These are phyloP conservation scores for Neurospora sp. DNA, from an alignment of 495 filamentous ascomycete genomes.

Conservation along the genomic window DNA sequence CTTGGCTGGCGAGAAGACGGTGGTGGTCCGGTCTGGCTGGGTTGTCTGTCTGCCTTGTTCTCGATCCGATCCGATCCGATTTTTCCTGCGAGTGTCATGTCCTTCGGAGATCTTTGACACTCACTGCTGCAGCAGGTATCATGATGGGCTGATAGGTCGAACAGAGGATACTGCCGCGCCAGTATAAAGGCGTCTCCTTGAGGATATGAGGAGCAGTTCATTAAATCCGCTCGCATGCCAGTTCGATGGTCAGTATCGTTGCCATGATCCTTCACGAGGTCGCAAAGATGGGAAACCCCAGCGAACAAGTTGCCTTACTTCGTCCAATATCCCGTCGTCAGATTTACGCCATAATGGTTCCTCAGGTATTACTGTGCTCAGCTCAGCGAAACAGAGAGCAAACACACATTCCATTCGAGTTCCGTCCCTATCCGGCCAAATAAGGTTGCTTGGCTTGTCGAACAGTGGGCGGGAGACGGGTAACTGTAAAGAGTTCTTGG, in stretches of 20 bases:
- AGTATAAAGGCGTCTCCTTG: not conserved
- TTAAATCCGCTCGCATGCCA: not conserved
- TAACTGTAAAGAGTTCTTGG: not conserved
- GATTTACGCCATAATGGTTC: not conserved
- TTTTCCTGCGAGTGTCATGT: not conserved
- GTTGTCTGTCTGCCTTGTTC: not conserved
- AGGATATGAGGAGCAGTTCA: not conserved
- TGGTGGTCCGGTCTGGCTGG: not conserved
- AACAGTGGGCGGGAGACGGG: not conserved
- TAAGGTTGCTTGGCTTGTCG: not conserved
- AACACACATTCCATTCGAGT: not conserved
- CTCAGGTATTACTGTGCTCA: not conserved
- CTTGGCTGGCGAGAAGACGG: not conserved
- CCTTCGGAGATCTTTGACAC: not conserved
- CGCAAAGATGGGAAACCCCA: not conserved
- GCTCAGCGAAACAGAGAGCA: not conserved
- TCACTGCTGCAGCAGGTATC: not conserved
- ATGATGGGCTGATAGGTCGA: not conserved
- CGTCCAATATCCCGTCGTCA: not conserved
- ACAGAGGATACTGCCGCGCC: not conserved
- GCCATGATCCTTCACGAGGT: not conserved
- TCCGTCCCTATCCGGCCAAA: not conserved
- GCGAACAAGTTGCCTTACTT: not conserved
- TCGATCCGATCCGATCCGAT: not conserved
- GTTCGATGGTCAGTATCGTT: not conserved